Percentiles rank a stretch among this genome's conserved stretches.
Conservation (phyloP, 495 filamentous ascomycete species). For the Thermochaetoides thermophila region DNA sequence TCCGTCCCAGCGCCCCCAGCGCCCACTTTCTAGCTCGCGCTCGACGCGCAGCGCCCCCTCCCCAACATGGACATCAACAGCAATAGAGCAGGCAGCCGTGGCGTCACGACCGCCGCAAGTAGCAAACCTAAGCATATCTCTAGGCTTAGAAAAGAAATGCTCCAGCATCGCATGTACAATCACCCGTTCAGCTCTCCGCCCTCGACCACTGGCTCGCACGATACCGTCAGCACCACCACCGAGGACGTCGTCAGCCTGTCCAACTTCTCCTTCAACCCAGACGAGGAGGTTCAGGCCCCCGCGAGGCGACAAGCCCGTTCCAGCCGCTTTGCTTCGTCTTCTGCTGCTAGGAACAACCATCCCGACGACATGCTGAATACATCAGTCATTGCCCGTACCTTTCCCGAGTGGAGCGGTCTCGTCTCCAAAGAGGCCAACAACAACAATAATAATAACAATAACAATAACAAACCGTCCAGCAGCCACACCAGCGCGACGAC, state of each 20-base stretch:
- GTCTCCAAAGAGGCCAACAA: conserved; percentile 11
- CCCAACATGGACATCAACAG: conserved; percentile 21
- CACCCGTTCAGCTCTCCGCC: conserved; percentile 36
- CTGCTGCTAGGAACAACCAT: too few species aligned
- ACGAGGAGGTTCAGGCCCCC: conserved; percentile 19
- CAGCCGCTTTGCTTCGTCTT: conserved; percentile 16
- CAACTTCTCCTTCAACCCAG: conserved; percentile 29
- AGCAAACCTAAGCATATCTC: conserved; percentile 23
- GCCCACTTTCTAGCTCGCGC: conserved; percentile 5
- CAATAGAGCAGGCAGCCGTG: conserved; percentile 15
- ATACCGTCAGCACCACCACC: conserved; percentile 32
- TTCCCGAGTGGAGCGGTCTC: conserved; percentile 41
- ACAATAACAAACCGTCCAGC: too few species aligned
- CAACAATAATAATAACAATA: too few species aligned
- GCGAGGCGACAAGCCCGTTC: conserved; percentile 13
- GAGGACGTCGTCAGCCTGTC: conserved; percentile 24
- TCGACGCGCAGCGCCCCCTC: conserved; percentile 13
- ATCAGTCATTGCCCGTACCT: conserved; percentile 45
- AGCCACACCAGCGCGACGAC: conserved; percentile 8
- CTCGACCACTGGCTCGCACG: conserved; percentile 37
- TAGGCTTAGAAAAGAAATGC: conserved; percentile 23
- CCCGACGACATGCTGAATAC: conserved; percentile 35
- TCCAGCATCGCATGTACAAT: conserved; percentile 19
- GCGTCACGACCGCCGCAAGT: conserved; percentile 9
- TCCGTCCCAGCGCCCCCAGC: neutral